phyloP scores from a whole-genome alignment of 2,329 filamentous ascomycete genomes.

The Orbilia quercus region DNA sequence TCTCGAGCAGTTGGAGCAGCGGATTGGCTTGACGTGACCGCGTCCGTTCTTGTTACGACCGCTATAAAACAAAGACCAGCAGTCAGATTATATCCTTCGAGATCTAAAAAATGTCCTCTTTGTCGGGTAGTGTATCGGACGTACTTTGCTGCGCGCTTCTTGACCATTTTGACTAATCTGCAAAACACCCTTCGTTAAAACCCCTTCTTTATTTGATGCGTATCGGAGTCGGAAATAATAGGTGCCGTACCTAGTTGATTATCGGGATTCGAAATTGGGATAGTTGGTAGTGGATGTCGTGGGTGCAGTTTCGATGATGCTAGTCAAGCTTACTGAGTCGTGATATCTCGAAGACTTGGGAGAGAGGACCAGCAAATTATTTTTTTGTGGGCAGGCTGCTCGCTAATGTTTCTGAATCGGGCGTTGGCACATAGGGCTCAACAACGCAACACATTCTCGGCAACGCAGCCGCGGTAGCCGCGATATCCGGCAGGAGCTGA shows the following conservation, averaged over 20 bases:
- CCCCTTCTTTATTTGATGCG: slow-evolving; percentile 10
- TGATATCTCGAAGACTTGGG: slow-evolving; percentile 50
- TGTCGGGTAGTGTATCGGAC: slow-evolving; percentile 59
- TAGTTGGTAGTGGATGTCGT: slow-evolving; percentile 19
- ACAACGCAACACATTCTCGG: slow-evolving; percentile 49
- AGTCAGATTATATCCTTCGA: slow-evolving; percentile 33
- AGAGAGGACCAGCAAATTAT: slow-evolving; percentile 43
- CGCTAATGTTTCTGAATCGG: slow-evolving; percentile 41
- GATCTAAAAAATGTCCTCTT: slow-evolving; percentile 11
- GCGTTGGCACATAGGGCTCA: slow-evolving; percentile 48
- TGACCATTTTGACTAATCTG: slow-evolving; percentile 69
- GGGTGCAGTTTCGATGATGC: slow-evolving; percentile 43
- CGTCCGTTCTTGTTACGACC: slow-evolving; percentile 99
- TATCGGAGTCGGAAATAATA: slow-evolving; percentile 40
- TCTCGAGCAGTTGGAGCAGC: slow-evolving; percentile 82
- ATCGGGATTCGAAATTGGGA: slow-evolving; percentile 35
- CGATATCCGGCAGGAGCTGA: not conserved
- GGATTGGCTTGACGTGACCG: slow-evolving; percentile 99
- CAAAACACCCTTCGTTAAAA: slow-evolving; percentile 37
- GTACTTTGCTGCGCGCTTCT: slow-evolving; percentile 81
- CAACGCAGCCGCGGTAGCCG: slow-evolving; percentile 24
- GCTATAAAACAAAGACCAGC: slow-evolving; percentile 67
- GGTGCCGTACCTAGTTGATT: slow-evolving; percentile 48
- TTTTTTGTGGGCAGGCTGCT: slow-evolving; percentile 52
- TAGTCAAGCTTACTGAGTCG: slow-evolving; percentile 37